These are phyloP conservation scores for Hyphodiscus hymeniophilus DNA, from an alignment of 495 filamentous ascomycete genomes.

Conservation along the genomic window DNA sequence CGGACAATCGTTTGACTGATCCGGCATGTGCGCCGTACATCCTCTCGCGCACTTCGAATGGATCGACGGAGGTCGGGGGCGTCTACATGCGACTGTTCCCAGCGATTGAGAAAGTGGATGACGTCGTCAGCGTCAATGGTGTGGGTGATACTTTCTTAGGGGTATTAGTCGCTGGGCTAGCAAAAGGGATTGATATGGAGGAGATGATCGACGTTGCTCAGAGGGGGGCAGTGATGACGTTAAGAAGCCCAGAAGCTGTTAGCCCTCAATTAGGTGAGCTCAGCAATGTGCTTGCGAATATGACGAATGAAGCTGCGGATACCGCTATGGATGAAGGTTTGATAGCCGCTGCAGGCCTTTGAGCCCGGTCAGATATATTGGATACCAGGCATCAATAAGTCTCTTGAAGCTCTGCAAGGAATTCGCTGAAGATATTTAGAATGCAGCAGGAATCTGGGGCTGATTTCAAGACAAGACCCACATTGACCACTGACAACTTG, in stretches of 20 bases:
- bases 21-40: constrained; percentile 58
- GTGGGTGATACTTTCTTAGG: constrained; percentile 91
- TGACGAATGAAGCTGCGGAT: neutral
- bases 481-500: no score
- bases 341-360: neutral
- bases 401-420: no score
- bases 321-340: neutral
- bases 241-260: constrained; percentile 66
- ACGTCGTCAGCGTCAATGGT: constrained; percentile 85
- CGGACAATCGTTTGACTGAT: constrained; percentile 54
- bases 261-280: constrained; percentile 29
- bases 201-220: constrained; percentile 42
- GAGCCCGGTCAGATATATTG: neutral
- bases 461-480: no score
- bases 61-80: constrained; percentile 55
- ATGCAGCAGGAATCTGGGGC: no score
- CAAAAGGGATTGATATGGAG: constrained; percentile 39
- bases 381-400: no score
- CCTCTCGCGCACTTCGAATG: constrained; percentile 45
- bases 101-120: constrained; percentile 53
- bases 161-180: constrained; percentile 60
- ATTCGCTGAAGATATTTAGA: no score
- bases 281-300: neutral
- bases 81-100: constrained; percentile 81
- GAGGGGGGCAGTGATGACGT: constrained; percentile 64